phyloP scores from a whole-genome alignment of 2,329 filamentous ascomycete species.

The Trichoderma hamatum region DNA sequence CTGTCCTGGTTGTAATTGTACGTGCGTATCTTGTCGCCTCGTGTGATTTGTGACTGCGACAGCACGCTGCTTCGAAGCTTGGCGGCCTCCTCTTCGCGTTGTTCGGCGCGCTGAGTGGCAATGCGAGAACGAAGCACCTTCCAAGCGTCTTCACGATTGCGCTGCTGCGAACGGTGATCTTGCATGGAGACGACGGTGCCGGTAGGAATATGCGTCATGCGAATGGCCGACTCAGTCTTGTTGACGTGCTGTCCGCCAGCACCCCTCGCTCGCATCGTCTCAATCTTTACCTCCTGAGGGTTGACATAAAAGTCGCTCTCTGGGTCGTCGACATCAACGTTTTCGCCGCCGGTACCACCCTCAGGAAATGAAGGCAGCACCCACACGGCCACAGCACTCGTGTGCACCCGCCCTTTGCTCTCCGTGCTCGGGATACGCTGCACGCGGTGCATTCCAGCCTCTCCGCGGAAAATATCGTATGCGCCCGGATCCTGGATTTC shows the following conservation, averaged over 20 bases:
- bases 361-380: constrained; percentile 83
- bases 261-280: constrained; percentile 90
- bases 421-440: constrained; percentile 93
- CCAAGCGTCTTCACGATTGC: constrained; percentile 89
- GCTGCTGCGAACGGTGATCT: constrained; percentile 85
- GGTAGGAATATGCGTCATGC: constrained; percentile 87
- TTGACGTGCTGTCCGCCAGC: constrained; percentile 98
- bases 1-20: constrained; percentile 79
- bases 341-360: constrained; percentile 39
- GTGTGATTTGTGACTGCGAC: constrained; percentile 77
- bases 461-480: constrained; percentile 79
- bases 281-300: constrained; percentile 76
- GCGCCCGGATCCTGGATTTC: constrained; percentile 77
- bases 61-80: constrained; percentile 77
- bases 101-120: constrained; percentile 77
- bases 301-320: constrained; percentile 91
- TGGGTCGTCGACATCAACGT: constrained; percentile 74
- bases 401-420: constrained; percentile 87
- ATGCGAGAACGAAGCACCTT: constrained; percentile 78
- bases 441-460: constrained; percentile 93
- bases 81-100: constrained; percentile 78
- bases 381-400: constrained; percentile 88
- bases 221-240: constrained; percentile 94
- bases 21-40: constrained; percentile 91
- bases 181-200: constrained; percentile 89